A percentile compares a stretch with the other conserved stretches of the same genome.
Evolutionary conservation across 495 filamentous ascomycete species (phyloP).

Genomic region (Apodospora peruviana): DNA sequence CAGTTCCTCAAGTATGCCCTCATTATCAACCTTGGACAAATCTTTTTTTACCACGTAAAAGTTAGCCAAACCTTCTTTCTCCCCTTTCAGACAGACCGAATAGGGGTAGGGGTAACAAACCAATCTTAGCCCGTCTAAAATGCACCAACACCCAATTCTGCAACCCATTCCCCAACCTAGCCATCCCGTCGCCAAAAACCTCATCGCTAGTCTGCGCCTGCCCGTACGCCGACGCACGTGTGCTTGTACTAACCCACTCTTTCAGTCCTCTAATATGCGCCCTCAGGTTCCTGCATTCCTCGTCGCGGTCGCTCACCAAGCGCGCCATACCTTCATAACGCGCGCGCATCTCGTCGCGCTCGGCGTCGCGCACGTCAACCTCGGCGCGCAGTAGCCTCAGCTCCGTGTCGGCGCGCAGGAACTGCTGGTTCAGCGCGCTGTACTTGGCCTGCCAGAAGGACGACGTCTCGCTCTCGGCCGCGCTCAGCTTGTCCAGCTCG

Average conservation of each 20-base stretch:
- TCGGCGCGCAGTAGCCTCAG: conserved; percentile 36
- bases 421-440: conserved; percentile 35
- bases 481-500: conserved; percentile 39
- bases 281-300: conserved; percentile 36
- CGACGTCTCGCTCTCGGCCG: conserved; percentile 38
- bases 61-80: background rate
- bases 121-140: conserved; percentile 47
- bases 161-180: conserved; percentile 46
- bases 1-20: conserved; percentile 33
- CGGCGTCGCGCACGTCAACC: conserved; percentile 30
- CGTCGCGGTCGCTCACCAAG: conserved; percentile 33
- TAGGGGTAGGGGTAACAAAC: conserved; percentile 22
- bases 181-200: conserved; percentile 42
- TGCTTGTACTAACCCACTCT: conserved; percentile 49
- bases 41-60: conserved; percentile 24
- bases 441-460: conserved; percentile 45
- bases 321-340: conserved; percentile 32
- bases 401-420: conserved; percentile 37
- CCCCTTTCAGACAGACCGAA: background rate
- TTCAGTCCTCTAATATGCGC: conserved; percentile 49
- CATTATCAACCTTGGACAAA: conserved; percentile 26
- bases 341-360: conserved; percentile 35
- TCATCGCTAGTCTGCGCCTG: conserved; percentile 46
- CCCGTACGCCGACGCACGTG: conserved; percentile 37
- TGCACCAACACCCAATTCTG: conserved; percentile 55